Evolutionary conservation across 2,329 filamentous ascomycete genomes (phyloP), one percentile per base, ranked within the genome.

Genomic region (Exophiala dermatitidis): DNA sequence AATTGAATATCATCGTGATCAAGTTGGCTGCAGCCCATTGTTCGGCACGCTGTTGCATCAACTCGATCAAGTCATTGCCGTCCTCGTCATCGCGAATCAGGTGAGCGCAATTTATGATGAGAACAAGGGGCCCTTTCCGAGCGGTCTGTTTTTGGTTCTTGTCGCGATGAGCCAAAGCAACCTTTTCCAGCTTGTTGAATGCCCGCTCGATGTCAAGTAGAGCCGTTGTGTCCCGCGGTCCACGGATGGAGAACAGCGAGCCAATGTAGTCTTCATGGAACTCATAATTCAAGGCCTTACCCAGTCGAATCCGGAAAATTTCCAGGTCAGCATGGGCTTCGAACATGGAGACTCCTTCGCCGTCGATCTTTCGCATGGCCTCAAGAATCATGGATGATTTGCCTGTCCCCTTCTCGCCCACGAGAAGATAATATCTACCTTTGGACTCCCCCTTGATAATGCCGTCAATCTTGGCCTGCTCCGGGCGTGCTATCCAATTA

Each of bases 361-460:
- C 93, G 58, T 95, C 81, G 52, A 90, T 85, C 69, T 94, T 94
- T 50, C 85, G 83, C 91, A 98, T 98, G 5, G 89, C 88, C 67
- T 97, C 89, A 19, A 98, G 77, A 64, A 98, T 74, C 93, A 98
- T 97, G 61, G 88, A 94, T 56, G 88, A 94, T 74, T 98, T 98
- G 4, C 93, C 93, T 0, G 88, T 94, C 3, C 93, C 93, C 72
- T 98, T 97, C 66, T 97, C 93, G 42, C 93, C 93, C 44, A 97
- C 83, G 2, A 98, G 75, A 1, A 98, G 78, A 69, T 93, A 88
- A 66, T 98, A 98, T 66, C 94, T 90, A 7, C 93, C 93, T 43
- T 76, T 75, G 30, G 81, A 76, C 2, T 76, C 71, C 1, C 93
- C 93, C 45, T 78, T 73, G 28, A 98, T 80, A 60, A 98, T 96